Evolutionary conservation across 768 basidiomycete species (phyloP).

Genomic region (Mycena maculata): DNA sequence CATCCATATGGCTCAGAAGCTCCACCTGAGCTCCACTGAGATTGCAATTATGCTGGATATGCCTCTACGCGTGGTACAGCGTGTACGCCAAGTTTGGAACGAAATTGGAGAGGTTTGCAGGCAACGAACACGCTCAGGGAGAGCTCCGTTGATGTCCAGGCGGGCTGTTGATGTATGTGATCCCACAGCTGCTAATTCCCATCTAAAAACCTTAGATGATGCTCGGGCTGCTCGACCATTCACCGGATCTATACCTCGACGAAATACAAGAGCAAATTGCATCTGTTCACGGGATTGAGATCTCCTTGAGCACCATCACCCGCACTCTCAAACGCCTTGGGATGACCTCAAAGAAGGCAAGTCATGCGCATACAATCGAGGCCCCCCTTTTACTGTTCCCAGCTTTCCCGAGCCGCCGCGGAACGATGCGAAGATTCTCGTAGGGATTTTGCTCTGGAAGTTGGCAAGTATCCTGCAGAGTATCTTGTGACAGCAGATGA

Average conservation of each 20-base stretch:
- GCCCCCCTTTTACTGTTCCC: background rate
- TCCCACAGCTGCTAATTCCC: background rate
- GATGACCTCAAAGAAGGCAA: conserved; percentile 27
- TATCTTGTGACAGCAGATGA: conserved; percentile 34
- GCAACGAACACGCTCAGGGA: conserved; percentile 23
- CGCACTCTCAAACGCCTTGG: conserved; percentile 31
- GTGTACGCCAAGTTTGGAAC: conserved; percentile 31
- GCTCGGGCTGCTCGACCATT: conserved; percentile 34
- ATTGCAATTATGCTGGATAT: conserved; percentile 38
- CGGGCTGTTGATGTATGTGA: conserved; percentile 24
- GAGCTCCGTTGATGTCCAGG: conserved; percentile 25
- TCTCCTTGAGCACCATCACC: conserved; percentile 28
- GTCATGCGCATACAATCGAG: background rate
- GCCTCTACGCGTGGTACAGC: conserved; percentile 38
- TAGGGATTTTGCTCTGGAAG: conserved; percentile 23
- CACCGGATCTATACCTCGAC: conserved; percentile 38
- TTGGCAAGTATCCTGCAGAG: conserved; percentile 27
- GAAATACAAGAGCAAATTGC: conserved; percentile 33
- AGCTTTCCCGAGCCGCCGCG: conserved; percentile 31
- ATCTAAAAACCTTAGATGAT: conserved; percentile 27
- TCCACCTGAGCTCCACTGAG: conserved; percentile 23
- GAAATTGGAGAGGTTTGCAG: conserved; percentile 33
- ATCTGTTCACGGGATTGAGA: conserved; percentile 19
- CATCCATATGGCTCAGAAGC: conserved; percentile 33
- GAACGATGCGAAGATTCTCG: conserved; percentile 29